Evolutionary conservation across 495 filamentous ascomycete species (phyloP), one percentile per base, ranked within the genome.

Genomic region (Evernia prunastri): DNA sequence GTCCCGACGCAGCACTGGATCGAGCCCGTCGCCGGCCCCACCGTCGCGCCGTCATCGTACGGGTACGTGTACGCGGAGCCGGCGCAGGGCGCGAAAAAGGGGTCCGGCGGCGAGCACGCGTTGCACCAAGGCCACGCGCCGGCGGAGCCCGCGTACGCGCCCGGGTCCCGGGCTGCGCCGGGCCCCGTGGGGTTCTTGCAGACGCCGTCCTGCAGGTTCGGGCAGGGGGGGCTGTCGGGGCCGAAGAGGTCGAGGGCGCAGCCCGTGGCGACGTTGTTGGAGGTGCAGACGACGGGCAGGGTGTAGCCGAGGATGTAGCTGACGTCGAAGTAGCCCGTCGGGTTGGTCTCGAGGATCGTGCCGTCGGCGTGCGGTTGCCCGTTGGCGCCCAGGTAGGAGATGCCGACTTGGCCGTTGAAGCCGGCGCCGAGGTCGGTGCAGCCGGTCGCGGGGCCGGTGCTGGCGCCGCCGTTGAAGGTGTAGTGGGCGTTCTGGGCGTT

Each of bases 251-350:
- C 64, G 31, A 45, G 56, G 42, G 51, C 61, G 37, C 64, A 66
- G 36, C 64, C 64, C 9, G 64, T 39, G 12, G n/a, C 23, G 56
- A 31, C 40, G 39, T 59, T 59, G 18, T 39, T 59, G n/a, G 60
- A n/a, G 4, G 58, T 45, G 15, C 64, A 66, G 37, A 62, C n/a
- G 12, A 66, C 31, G 49, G 64, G 64, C 9, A 66, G 59, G 7
- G 59, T 56, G 27, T 63, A 66, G 35, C 64, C 64, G 17, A 60
- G 59, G 42, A 66, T 66, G 37, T 56, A 61, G 64, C 58, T 61
- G 49, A 66, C 39, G 23, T 66, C 64, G 42, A 61, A 66, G 35
- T 43, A 66, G 51, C 51, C 51, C 29, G 49, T 40, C 35, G 59
- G 58, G 43, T 66, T 66, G 15, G 33, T 40, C n/a, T 66, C 64